These are phyloP conservation scores for Sarocladium kiliense DNA, from an alignment of 2,329 filamentous ascomycete species.

Conservation along the genomic window DNA sequence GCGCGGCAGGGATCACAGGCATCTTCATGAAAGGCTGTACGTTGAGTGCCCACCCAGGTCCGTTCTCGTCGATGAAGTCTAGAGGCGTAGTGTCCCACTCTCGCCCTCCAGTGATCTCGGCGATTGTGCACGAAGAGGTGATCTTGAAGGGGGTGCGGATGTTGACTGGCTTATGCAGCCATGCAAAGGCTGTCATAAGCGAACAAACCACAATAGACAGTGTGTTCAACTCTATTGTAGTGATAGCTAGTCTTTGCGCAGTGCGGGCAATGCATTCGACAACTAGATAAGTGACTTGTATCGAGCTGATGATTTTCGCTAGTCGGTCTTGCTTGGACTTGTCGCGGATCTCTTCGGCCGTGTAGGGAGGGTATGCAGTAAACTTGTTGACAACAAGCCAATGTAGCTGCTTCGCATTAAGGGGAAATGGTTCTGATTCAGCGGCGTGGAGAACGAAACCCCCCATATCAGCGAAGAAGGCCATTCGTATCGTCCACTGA, in stretches of 20 bases:
- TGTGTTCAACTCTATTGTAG: slow-evolving; percentile 15
- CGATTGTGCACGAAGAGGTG: not conserved
- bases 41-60: slow-evolving; percentile 20
- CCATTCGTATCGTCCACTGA: slow-evolving; percentile 19
- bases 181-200: slow-evolving; percentile 14
- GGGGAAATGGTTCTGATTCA: slow-evolving; percentile 16
- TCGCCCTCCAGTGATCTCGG: not conserved
- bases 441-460: slow-evolving; percentile 17
- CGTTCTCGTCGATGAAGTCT: slow-evolving; percentile 26
- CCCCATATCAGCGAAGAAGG: slow-evolving; percentile 23
- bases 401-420: slow-evolving; percentile 13
- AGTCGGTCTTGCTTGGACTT: slow-evolving; percentile 19
- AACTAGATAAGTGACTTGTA: slow-evolving; percentile 16
- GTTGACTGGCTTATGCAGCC: slow-evolving; percentile 17
- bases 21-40: slow-evolving; percentile 20
- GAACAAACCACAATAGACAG: slow-evolving; percentile 13
- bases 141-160: slow-evolving; percentile 6
- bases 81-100: slow-evolving; percentile 23
- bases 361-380: slow-evolving; percentile 12
- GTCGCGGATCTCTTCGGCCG: slow-evolving; percentile 16
- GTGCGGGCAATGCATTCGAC: slow-evolving; percentile 15
- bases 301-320: slow-evolving; percentile 14
- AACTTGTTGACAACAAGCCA: slow-evolving; percentile 15
- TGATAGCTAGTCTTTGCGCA: slow-evolving; percentile 11
- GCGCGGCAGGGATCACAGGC: slow-evolving; percentile 17